A percentile compares a stretch with the other conserved stretches of the same genome.
Evolutionary conservation across 2,329 filamentous ascomycete genomes (phyloP).

Genomic region (Polychaeton citri): DNA sequence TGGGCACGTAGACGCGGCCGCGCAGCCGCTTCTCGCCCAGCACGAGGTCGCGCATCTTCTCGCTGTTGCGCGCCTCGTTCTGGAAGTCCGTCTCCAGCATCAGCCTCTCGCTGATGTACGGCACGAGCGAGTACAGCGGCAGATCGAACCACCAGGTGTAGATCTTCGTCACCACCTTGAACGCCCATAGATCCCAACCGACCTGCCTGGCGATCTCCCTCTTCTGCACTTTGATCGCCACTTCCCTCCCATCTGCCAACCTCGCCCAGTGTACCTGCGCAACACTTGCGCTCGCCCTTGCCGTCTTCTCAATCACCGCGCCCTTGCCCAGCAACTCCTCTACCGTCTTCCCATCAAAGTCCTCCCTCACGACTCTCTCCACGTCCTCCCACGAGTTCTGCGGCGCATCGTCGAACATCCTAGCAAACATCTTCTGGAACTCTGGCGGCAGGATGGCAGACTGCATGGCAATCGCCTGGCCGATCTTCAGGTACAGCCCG

Average conservation of each 20-base stretch:
- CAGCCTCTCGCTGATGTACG: slow-evolving; percentile 85
- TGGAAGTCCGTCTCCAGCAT: slow-evolving; percentile 88
- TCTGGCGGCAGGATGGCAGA: slow-evolving; percentile 83
- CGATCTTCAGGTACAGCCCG: slow-evolving; percentile 91
- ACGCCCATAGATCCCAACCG: slow-evolving; percentile 89
- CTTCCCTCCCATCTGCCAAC: slow-evolving; percentile 72
- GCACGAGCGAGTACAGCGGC: slow-evolving; percentile 81
- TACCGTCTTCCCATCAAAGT: slow-evolving; percentile 69
- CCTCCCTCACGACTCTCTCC: slow-evolving; percentile 70
- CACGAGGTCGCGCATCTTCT: slow-evolving; percentile 68
- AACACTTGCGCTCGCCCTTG: slow-evolving; percentile 73
- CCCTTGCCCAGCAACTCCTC: slow-evolving; percentile 83
- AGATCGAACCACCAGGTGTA: slow-evolving; percentile 86
- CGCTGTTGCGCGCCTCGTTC: slow-evolving; percentile 80
- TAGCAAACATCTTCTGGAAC: slow-evolving; percentile 89
- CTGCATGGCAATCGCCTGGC: slow-evolving; percentile 97
- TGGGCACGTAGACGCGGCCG: slow-evolving; percentile 75
- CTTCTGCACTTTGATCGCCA: slow-evolving; percentile 95
- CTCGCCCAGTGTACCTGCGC: slow-evolving; percentile 95
- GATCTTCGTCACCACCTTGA: slow-evolving; percentile 72
- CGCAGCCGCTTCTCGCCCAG: slow-evolving; percentile 61
- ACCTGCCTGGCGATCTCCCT: slow-evolving; percentile 84
- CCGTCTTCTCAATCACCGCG: slow-evolving; percentile 53
- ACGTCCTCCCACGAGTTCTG: slow-evolving; percentile 82
- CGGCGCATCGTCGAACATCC: slow-evolving; percentile 96